Base-by-base conservation (phyloP, 192 early-diverging fungal genomes). In the Coemansia sp. region DNA sequence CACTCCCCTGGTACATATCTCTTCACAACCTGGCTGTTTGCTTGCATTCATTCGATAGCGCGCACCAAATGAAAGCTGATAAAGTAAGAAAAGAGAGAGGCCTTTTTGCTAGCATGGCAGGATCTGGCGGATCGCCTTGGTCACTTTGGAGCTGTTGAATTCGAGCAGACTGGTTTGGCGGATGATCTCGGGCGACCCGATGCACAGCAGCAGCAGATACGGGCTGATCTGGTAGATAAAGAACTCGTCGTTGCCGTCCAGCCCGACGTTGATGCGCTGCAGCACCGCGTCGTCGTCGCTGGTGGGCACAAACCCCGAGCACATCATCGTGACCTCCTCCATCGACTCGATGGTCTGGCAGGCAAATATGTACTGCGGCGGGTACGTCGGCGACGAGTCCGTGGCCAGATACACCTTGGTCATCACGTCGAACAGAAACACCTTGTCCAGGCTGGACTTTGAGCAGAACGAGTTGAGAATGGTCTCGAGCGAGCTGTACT, bases 361-460 rank as follows among this genome's bases (percentile, higher is more conserved):
- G 50, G 93, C 93, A 49, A 98, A 85, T 74, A 90, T 87, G 71
- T 95, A 98, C 5, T 85, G 82, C 56, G 92, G 90, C 53, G 87
- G 77, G 31, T 89, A 87, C n/a, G 87, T 86, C 4, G 95, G 94
- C 8, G 93, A 92, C 50, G 84, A 84, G 53, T 98, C 95, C 4
- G 91, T 97, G 4, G 95, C 92, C 50, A 98, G 85, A 62, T 97
- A 98, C 25, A 97, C 87, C 61, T 95, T 94, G 14, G 90, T 88
- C 23, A 79, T 40, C 4, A 86, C 79, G 62, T 98, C 95, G 56
- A 98, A 93, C 43, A 98, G 71, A 60, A 94, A 97, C 19, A 91
- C 92, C 66, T 98, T 98, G 65, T 98, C 95, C 46, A 98, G 89
- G 8, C 89, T 87, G 19, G 94, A 95, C 55, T 95, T 94, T 43